Percentiles rank a stretch among this genome's conserved stretches.
Evolutionary conservation across 164 flowering plant species (phyloP).

Genomic region (Brasenia schreberi): DNA sequence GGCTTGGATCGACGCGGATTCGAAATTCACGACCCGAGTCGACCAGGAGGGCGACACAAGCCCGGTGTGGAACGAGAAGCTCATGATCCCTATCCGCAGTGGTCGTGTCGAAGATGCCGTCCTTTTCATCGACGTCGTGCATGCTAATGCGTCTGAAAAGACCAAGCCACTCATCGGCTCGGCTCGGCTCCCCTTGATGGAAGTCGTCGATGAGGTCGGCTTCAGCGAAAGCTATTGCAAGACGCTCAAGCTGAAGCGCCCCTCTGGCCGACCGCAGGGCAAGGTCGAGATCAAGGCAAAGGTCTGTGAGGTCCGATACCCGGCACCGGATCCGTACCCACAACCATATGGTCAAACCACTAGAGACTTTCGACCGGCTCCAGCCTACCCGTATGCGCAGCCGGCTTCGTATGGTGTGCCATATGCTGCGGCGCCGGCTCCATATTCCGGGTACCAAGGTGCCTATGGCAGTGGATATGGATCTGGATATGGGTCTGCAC

Average conservation of each 20-base stretch:
- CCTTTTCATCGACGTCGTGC: slow-evolving; percentile 48
- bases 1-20: slow-evolving; percentile 49
- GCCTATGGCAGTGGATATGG: not conserved
- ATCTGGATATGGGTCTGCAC: not conserved
- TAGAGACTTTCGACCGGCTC: not conserved
- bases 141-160: slow-evolving; percentile 27
- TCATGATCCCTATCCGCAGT: slow-evolving; percentile 22
- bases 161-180: slow-evolving; percentile 61
- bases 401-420: not conserved
- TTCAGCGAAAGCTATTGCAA: slow-evolving; percentile 14
- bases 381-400: not conserved
- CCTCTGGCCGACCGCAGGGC: slow-evolving; percentile 86
- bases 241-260: slow-evolving; percentile 45
- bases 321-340: not conserved
- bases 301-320: slow-evolving; percentile 24
- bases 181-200: slow-evolving; percentile 26
- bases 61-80: slow-evolving; percentile 47
- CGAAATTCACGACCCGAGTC: slow-evolving; percentile 42
- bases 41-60: slow-evolving; percentile 36
- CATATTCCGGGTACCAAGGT: not conserved
- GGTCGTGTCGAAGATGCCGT: slow-evolving; percentile 31
- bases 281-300: slow-evolving; percentile 22
- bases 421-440: not conserved
- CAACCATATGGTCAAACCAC: not conserved
- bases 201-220: slow-evolving; percentile 45